These are phyloP conservation scores for Pseudogymnoascus destructans DNA, from an alignment of 2,329 filamentous ascomycete genomes.

Conservation along the genomic window DNA sequence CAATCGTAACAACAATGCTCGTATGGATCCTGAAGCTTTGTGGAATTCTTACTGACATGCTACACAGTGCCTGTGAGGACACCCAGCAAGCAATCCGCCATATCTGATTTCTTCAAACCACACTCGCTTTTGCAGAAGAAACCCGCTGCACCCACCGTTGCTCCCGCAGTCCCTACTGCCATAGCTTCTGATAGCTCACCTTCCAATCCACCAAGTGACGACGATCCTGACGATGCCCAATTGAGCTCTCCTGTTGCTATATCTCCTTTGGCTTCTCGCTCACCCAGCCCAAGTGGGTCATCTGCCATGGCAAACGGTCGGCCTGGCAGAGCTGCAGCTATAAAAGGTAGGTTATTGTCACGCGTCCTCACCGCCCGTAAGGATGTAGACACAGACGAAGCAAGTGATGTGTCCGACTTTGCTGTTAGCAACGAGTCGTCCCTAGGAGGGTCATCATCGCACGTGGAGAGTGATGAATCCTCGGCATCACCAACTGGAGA, in stretches of 20 bases:
- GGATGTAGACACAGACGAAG: background rate
- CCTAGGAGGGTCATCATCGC: background rate
- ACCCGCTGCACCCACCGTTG: background rate
- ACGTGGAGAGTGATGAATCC: background rate
- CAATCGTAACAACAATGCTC: background rate
- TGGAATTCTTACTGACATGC: background rate
- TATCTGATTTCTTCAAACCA: slow-evolving; percentile 1
- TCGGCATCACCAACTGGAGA: background rate
- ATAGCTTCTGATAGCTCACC: background rate
- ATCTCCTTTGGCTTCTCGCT: background rate
- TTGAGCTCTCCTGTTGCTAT: background rate
- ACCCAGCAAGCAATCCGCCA: background rate
- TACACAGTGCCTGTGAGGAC: background rate
- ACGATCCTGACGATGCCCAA: background rate
- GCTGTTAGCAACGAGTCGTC: background rate
- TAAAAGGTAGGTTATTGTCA: background rate
- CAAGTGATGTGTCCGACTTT: background rate
- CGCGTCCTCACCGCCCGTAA: background rate
- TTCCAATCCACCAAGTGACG: background rate
- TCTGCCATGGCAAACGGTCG: background rate
- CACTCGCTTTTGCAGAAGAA: background rate
- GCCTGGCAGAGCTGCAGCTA: background rate
- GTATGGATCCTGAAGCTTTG: background rate
- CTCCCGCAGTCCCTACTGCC: background rate
- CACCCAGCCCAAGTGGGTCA: slow-evolving; percentile 1